A percentile compares a stretch with the other conserved stretches of the same genome.
phyloP scores from a whole-genome alignment of 2,329 filamentous ascomycete genomes.

The Calonectria hawksworthii region DNA sequence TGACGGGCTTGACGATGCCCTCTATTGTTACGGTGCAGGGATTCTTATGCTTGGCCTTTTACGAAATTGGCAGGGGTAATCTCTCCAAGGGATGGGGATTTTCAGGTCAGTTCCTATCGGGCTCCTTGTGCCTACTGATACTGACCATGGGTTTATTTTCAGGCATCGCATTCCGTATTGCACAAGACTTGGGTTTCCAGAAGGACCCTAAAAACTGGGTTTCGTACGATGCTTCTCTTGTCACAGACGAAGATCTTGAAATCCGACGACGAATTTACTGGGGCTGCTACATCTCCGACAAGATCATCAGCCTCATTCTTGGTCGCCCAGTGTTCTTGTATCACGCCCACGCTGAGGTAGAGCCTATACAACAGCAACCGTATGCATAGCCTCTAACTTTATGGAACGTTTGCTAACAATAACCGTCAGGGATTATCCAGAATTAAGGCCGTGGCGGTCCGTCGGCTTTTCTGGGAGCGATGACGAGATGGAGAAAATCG shows the following conservation, averaged over 20 bases:
- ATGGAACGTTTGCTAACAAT: background rate
- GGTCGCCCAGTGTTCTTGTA: conserved; percentile 20
- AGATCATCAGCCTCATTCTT: conserved; percentile 39
- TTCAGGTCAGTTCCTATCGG: conserved; percentile 35
- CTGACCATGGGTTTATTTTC: background rate
- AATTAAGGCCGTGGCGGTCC: conserved; percentile 40
- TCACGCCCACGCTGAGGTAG: conserved; percentile 19
- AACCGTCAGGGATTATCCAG: conserved; percentile 31
- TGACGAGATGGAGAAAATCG: conserved; percentile 17
- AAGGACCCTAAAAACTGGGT: conserved; percentile 42
- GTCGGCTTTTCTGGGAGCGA: conserved; percentile 37
- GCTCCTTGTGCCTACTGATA: background rate
- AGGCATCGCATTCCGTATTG: conserved; percentile 50
- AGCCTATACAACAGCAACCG: conserved; percentile 23
- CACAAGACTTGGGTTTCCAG: conserved; percentile 47
- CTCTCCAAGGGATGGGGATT: conserved; percentile 47
- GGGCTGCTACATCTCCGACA: conserved; percentile 48
- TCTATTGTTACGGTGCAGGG: conserved; percentile 43
- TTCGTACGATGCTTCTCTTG: conserved; percentile 34
- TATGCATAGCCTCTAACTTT: background rate
- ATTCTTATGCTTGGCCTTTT: conserved; percentile 46
- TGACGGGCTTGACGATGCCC: conserved; percentile 38
- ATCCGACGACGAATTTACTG: conserved; percentile 48
- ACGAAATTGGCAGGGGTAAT: conserved; percentile 46
- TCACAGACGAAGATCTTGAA: conserved; percentile 42